Base-by-base conservation (phyloP, 2,329 filamentous ascomycete species). In the Fusarium chaquense region DNA sequence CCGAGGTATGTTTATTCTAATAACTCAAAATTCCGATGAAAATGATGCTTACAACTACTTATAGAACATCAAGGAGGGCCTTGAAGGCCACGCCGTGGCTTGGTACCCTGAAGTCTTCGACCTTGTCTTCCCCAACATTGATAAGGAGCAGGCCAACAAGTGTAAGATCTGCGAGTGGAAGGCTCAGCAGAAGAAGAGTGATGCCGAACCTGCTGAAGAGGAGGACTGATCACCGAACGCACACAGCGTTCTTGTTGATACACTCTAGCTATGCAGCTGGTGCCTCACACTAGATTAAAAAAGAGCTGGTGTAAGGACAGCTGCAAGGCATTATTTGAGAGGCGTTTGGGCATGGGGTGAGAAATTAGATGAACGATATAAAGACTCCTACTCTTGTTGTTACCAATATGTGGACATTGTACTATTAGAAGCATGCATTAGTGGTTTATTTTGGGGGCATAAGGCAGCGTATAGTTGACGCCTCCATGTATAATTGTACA, bases 61-160 rank as follows among this genome's bases (percentile, higher is more conserved):
- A 62, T 78, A 99, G 96, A 98, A 98, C 78, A 99, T 99, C 84
- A 99, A 98, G 83, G 89, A 97, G 76, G 94, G 94, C 72, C 93
- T 99, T 67, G 91, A 97, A 81, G 96, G 97, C 76, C 92, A 91
- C 73, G 91, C 96, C 0, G 95, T 95, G 20, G 90, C 88, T 76
- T 99, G 96, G 96, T 99, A 98, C 83, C 87, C 87, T 9, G 94
- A 99, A 72, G 93, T 99, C 52, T 98, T 98, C 79, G 88, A 95
- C 68, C 86, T 97, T 65, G 90, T 98, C 73, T 99, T 99, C 84
- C 90, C 93, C 38, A 84, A 91, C 69, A 81, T 98, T 20, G 92
- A 98, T 81, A 85, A 83, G 65, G 86, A 91, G 43, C 82, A 88
- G 65, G 93, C 91, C 66, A 96, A 92, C 79, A 87, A 85, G 70